phyloP scores from a whole-genome alignment of 257 asterid species.

The Solanum etuberosum region DNA sequence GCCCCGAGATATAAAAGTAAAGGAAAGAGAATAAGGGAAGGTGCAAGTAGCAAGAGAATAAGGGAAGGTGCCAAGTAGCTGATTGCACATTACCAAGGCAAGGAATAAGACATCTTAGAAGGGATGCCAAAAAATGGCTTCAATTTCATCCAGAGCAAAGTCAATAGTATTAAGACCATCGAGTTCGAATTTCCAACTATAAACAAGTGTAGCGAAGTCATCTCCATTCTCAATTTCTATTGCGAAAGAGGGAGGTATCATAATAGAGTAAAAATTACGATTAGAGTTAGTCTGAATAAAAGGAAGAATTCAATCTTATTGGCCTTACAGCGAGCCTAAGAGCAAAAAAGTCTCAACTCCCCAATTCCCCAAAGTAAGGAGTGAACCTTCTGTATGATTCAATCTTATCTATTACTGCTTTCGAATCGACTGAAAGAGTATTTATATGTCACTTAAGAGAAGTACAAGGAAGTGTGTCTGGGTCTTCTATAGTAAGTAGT shows the following conservation, averaged over 20 bases:
- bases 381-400: neutral
- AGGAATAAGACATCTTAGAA: too few relatives aligned
- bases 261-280: neutral
- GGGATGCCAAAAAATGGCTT: neutral
- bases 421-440: neutral
- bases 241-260: neutral
- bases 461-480: too few relatives aligned
- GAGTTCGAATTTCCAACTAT: neutral
- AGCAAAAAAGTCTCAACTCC: neutral
- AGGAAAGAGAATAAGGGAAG: neutral
- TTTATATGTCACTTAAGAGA: neutral
- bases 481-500: too few relatives aligned
- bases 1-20: neutral
- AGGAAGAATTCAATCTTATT: neutral
- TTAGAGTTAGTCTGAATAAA: neutral
- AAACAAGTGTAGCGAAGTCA: neutral
- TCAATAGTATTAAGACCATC: neutral
- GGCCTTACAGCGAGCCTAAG: neutral
- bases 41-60: too few relatives aligned
- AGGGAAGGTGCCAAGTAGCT: neutral
- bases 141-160: neutral
- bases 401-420: neutral
- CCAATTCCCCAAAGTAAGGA: neutral
- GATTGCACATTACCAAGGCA: too few relatives aligned
- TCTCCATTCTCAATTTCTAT: neutral